phyloP scores from a whole-genome alignment of 345 rosid genomes.

The Pugionium dolabratum region DNA sequence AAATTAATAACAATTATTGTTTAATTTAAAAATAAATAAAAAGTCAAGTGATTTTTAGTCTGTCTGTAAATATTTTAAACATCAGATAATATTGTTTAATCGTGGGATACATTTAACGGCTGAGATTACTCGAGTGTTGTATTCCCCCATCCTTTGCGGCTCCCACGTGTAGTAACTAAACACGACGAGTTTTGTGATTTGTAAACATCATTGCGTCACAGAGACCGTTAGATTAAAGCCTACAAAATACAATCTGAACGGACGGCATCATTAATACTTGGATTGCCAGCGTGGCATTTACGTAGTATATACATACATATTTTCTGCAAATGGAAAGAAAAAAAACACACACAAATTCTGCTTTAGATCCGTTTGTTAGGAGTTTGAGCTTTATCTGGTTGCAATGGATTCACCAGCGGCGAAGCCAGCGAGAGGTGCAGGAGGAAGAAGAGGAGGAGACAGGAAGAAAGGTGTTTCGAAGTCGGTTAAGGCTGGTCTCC shows the following conservation, averaged over 20 bases:
- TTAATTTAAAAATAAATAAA: no score
- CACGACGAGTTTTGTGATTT: neutral
- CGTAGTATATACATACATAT: neutral
- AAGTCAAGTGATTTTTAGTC: no score
- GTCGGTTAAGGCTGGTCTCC: constrained; percentile 71
- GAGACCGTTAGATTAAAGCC: constrained; percentile 28
- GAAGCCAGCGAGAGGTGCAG: constrained; percentile 50
- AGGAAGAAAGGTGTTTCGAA: constrained; percentile 63
- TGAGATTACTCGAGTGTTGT: constrained; percentile 5
- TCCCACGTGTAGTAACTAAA: constrained; percentile 28
- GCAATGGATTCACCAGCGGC: constrained; percentile 50
- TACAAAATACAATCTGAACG: constrained; percentile 32
- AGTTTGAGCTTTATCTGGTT: neutral
- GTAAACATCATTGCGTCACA: neutral
- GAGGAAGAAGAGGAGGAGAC: constrained; percentile 62
- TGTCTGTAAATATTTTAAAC: no score
- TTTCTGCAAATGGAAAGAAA: neutral
- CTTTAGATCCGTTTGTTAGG: constrained; percentile 17
- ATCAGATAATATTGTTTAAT: neutral
- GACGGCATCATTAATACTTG: neutral
- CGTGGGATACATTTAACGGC: constrained; percentile 17
- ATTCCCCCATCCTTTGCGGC: constrained; percentile 6
- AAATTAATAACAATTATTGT: no score
- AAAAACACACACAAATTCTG: neutral
- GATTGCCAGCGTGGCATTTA: constrained; percentile 41